Base-by-base conservation (phyloP, 345 rosid genomes). In the Hibiscus mutabilis region DNA sequence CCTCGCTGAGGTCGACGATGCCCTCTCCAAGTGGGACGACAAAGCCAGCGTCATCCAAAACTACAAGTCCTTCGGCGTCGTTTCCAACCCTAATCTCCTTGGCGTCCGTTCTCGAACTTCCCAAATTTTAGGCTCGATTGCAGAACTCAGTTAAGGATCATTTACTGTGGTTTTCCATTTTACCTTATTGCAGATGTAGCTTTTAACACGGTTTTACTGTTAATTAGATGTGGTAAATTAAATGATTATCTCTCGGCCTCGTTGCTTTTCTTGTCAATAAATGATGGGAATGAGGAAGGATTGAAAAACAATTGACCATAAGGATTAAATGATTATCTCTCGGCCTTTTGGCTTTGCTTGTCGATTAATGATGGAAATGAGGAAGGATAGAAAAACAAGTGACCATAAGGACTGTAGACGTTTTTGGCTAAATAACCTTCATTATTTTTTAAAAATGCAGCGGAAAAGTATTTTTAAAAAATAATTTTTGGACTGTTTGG, bases 51-150 rank as follows among this genome's bases (percentile, higher is more conserved):
- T 95, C 72, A 86, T 90, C 74, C 66, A 81, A 8, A 95, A 95
- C 84, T 95, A 95, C 88, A 89, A 87, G 84, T 80, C 97, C 15
- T 92, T 95, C 69, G 99, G 99, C 63, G 80, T 95, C 75, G 77
- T 90, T 68, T 88, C 97, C 3, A 92, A 95, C 82, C 97, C 99
- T 56, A 95, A 95, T 64, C 62, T 89, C 35, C 89, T 93, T 25
- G 90, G 96, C 68, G 81, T 85, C 59, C 87, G 92, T 0, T 82
- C 88, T 27, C 94, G 98, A 53, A 87, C 91, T 59, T 79, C 88
- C 0, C 97, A 88, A 49, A 67, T 81, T 79, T 73, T 94, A 14
- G 86, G n/a, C 2, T 13, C 16, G 2, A 6, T 42, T 42, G 46
- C 12, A 11, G 46, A 42, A 42, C 46, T 14, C 52, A 2, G n/a